These are phyloP conservation scores for Fusarium gaditjirri DNA, from an alignment of 2,329 filamentous ascomycete species.

Conservation along the genomic window DNA sequence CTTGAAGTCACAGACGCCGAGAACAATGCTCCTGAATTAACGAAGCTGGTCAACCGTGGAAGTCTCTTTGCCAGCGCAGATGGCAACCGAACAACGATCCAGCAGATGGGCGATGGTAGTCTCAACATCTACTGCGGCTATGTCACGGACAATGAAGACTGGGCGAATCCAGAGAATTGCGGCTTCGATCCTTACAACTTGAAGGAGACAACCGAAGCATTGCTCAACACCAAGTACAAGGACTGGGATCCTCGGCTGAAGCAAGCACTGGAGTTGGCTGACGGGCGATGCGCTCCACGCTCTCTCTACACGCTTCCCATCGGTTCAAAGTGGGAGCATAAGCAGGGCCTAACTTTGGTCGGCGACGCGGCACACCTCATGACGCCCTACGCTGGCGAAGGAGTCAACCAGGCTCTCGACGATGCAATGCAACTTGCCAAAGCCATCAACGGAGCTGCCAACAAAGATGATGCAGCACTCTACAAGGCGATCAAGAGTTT, in stretches of 20 bases:
- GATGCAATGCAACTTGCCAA: constrained; percentile 63
- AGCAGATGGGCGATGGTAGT: constrained; percentile 60
- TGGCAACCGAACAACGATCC: constrained; percentile 52
- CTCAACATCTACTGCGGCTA: constrained; percentile 54
- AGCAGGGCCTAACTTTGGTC: constrained; percentile 62
- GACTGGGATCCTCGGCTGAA: constrained; percentile 58
- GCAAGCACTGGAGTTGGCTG: constrained; percentile 54
- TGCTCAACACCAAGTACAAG: constrained; percentile 49
- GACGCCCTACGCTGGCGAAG: constrained; percentile 68
- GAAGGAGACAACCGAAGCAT: constrained; percentile 50
- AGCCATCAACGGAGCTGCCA: constrained; percentile 50
- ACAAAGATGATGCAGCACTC: constrained; percentile 41
- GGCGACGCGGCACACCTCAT: constrained; percentile 71
- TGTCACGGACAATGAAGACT: constrained; percentile 53
- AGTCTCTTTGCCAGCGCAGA: constrained; percentile 57
- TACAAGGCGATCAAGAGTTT: constrained; percentile 50
- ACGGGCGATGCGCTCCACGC: constrained; percentile 53
- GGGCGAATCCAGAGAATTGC: constrained; percentile 52
- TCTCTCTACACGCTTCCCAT: constrained; percentile 65
- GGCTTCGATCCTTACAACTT: constrained; percentile 56
- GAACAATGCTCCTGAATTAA: constrained; percentile 55
- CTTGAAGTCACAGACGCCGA: constrained; percentile 55
- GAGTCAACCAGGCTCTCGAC: constrained; percentile 67
- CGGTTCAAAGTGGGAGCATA: constrained; percentile 59
- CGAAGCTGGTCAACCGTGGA: constrained; percentile 59